These are phyloP conservation scores for Jamesozyma rosinii DNA, from an alignment of 805 yeast genomes.

Conservation along the genomic window DNA sequence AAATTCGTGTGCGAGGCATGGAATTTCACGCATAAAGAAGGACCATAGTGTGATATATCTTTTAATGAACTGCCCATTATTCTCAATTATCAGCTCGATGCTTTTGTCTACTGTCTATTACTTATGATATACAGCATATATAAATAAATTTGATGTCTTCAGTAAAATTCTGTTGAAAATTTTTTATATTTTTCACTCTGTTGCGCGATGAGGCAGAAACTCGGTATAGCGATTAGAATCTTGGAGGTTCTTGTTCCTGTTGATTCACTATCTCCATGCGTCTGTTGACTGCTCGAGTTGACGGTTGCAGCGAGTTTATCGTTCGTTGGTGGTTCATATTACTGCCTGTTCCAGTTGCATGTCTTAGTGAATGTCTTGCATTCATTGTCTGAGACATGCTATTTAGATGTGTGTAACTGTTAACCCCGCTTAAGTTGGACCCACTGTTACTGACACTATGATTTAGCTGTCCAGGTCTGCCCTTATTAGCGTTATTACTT, in stretches of 20 bases:
- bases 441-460: neutral
- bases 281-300: slow-evolving; percentile 36
- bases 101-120: neutral
- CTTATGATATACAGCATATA: neutral
- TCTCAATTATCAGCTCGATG: neutral
- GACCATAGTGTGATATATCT: slow-evolving; percentile 41
- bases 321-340: slow-evolving; percentile 22
- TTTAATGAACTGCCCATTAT: slow-evolving; percentile 6
- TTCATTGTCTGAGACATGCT: neutral
- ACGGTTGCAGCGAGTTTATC: slow-evolving; percentile 29
- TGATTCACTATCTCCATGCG: slow-evolving; percentile 20
- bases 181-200: too few species aligned
- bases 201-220: neutral
- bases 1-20: slow-evolving; percentile 16
- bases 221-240: neutral
- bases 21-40: slow-evolving; percentile 56
- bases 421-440: neutral
- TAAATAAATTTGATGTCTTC: neutral
- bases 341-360: slow-evolving; percentile 10
- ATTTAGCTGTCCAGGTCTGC: neutral
- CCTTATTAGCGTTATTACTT: slow-evolving; percentile 2
- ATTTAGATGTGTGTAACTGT: slow-evolving; percentile 1
- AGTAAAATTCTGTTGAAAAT: neutral
- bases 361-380: slow-evolving; percentile 7
- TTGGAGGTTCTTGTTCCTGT: slow-evolving; percentile 8